Conservation (phyloP, 805 yeast genomes). For the Cyberlindnera americana region DNA sequence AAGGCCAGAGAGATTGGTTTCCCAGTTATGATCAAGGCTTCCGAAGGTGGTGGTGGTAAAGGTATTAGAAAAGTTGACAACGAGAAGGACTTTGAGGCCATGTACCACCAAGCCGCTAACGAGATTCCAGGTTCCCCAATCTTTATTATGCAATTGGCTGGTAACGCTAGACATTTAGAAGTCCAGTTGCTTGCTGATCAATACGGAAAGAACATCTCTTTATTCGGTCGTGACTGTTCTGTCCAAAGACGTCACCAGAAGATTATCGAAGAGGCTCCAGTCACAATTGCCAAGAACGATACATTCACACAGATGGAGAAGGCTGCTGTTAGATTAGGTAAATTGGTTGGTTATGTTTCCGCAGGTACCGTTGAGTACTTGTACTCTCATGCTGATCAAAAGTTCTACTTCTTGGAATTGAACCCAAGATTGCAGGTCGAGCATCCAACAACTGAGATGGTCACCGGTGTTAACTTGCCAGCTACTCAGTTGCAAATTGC, state of each 20-base stretch:
- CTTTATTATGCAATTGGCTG: conserved; percentile 96
- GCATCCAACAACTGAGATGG: conserved; percentile 99
- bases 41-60: conserved; percentile 99
- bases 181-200: conserved; percentile 98
- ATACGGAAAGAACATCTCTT: conserved; percentile 94
- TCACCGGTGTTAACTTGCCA: conserved; percentile 95
- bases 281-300: conserved; percentile 82
- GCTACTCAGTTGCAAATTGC: conserved; percentile 99
- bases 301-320: conserved; percentile 91
- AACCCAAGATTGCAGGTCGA: conserved; percentile 99
- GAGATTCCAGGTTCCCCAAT: conserved; percentile 99
- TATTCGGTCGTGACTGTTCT: conserved; percentile 98
- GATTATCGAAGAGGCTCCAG: conserved; percentile 99
- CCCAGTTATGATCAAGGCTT: conserved; percentile 98
- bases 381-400: conserved; percentile 90
- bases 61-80: conserved; percentile 95
- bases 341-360: conserved; percentile 94
- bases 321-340: conserved; percentile 97
- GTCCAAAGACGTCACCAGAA: conserved; percentile 99
- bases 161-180: conserved; percentile 96
- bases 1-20: conserved; percentile 89
- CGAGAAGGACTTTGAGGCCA: conserved; percentile 70
- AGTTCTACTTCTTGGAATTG: conserved; percentile 92
- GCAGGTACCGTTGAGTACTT: conserved; percentile 99
- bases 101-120: conserved; percentile 90